A percentile compares a stretch with the other conserved stretches of the same genome.
Evolutionary conservation across 176 grass and related monocot species (phyloP).

Genomic region (Guadua angustifolia): DNA sequence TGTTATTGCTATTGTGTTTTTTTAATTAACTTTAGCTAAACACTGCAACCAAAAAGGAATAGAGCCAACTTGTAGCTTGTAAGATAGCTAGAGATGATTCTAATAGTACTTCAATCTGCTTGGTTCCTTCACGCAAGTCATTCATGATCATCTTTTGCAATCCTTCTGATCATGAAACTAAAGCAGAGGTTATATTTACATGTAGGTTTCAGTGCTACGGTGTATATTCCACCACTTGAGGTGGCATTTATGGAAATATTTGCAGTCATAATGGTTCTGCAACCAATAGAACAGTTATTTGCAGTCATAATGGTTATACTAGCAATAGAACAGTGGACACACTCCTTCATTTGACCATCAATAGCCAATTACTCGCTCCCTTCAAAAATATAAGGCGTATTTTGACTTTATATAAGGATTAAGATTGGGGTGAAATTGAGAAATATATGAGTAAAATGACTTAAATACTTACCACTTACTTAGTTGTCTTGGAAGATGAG

Average conservation of each 20-base stretch:
- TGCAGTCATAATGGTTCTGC: slow-evolving; percentile 19
- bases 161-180: background rate
- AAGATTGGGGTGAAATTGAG: too few relatives aligned
- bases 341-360: background rate
- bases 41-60: background rate
- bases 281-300: slow-evolving; percentile 26
- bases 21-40: background rate
- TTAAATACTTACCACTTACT: too few relatives aligned
- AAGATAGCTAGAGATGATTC: background rate
- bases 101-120: background rate
- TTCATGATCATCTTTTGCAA: background rate
- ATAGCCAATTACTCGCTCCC: background rate
- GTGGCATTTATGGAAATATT: slow-evolving; percentile 10
- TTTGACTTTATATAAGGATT: too few relatives aligned
- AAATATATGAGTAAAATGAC: too few relatives aligned
- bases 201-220: slow-evolving; percentile 24
- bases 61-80: slow-evolving; percentile 1
- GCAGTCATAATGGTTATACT: slow-evolving; percentile 17
- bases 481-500: too few relatives aligned
- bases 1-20: background rate
- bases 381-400: too few relatives aligned
- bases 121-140: background rate
- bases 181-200: slow-evolving; percentile 28
- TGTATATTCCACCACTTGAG: background rate
- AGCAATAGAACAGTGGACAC: background rate